Percentiles rank a stretch among this genome's conserved stretches.
Conservation (phyloP, 495 filamentous ascomycete species). For the Annulohypoxylon stygium region DNA sequence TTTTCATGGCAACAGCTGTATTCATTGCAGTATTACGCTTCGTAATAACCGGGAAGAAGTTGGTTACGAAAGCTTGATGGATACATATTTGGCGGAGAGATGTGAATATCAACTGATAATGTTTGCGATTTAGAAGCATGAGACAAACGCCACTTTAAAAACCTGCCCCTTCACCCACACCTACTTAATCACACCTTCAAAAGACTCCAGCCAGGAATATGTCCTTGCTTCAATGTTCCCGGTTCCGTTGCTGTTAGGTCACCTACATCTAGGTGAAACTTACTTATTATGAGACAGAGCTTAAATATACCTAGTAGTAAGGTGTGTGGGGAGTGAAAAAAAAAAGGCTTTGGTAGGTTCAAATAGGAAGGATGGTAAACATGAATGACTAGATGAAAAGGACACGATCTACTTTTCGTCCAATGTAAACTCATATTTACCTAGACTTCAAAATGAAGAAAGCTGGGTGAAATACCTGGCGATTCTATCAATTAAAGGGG, state of each 20-base stretch:
- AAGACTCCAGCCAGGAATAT: no score
- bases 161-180: no score
- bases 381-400: background rate
- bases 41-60: slow-evolving; percentile 44
- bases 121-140: no score
- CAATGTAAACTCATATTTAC: background rate
- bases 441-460: background rate
- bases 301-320: no score
- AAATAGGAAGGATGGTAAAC: background rate
- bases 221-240: no score
- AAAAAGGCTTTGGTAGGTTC: no score
- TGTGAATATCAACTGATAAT: background rate
- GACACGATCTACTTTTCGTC: background rate
- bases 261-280: no score
- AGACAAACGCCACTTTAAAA: no score
- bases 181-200: no score
- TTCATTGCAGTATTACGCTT: slow-evolving; percentile 47
- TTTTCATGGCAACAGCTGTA: slow-evolving; percentile 35
- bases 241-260: no score
- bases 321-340: no score
- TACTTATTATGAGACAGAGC: no score
- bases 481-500: background rate
- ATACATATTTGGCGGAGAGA: background rate
- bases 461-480: background rate
- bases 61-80: slow-evolving; percentile 26